Evolutionary conservation across 2,329 filamentous ascomycete species (phyloP), one percentile per base, ranked within the genome.

Genomic region (Colletotrichum gigasporum): DNA sequence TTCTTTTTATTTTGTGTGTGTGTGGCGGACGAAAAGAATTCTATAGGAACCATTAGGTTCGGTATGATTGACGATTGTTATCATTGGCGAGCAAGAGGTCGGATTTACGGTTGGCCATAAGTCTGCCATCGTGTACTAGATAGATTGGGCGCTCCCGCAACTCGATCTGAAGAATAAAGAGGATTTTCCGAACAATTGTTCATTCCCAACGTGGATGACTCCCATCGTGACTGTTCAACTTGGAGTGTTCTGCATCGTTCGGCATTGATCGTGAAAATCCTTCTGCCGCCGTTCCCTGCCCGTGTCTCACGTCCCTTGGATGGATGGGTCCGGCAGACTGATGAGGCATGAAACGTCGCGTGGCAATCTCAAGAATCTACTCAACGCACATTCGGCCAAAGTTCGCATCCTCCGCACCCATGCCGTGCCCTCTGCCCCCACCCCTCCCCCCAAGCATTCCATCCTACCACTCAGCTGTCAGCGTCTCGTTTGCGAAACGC

Each of bases 31-130:
- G 63, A 65, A 65, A 65, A 65, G 58, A 57, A 28, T 22, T 42
- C 44, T 64, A 60, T 20, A 63, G 24, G 63, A 54, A 56, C 57
- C 56, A 41, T 26, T 24, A 14, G 63, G 63, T 65, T 63, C 35
- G 30, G 45, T 63, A 65, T 57, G 63, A 65, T 57, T 65, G 58
- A 65, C 52, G 58, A 63, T 52, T 35, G 44, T 65, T 55, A 34
- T 37, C 37, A 63, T 57, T 51, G 44, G 44, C 51, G 51, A 63
- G 52, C 20, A 63, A 56, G 50, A 63, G 39, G 30, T 11, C 30
- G 57, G 30, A 52, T 51, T n/a, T 35, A 56, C 44, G 39, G 30
- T 26, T 34, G 18, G 58, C 35, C 32, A 34, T 28, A 18, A n/a
- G n/a, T n/a, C n/a, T n/a, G 37, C 44, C 58, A 41, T 39, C 37